Evolutionary conservation across 768 basidiomycete genomes (phyloP).

Genomic region (Trametes cinnabarina): DNA sequence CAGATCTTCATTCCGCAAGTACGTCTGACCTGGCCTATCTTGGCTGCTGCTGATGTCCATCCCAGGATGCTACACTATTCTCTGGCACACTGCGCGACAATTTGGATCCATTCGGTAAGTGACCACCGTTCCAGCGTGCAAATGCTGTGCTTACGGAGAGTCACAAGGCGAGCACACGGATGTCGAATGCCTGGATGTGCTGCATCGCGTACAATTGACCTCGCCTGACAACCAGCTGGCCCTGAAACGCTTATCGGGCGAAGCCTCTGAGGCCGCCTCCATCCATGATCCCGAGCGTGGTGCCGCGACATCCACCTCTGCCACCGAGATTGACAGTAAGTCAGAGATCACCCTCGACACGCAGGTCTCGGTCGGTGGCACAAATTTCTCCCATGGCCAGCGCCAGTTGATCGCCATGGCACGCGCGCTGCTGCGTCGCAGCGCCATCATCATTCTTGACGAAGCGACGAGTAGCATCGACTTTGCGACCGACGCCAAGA

Average conservation of each 20-base stretch:
- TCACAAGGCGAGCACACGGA: constrained; percentile 70
- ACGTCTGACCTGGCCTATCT: background rate
- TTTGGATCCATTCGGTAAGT: constrained; percentile 66
- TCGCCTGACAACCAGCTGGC: constrained; percentile 48
- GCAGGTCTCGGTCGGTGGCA: constrained; percentile 79
- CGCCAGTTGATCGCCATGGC: constrained; percentile 87
- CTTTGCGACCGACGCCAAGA: constrained; percentile 86
- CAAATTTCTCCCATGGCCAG: constrained; percentile 93
- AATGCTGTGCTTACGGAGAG: too few species aligned
- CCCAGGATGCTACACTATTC: constrained; percentile 67
- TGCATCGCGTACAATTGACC: constrained; percentile 82
- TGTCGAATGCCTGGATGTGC: constrained; percentile 73
- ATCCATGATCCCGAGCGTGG: constrained; percentile 42
- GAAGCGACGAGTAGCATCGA: constrained; percentile 88
- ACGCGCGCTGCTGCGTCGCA: constrained; percentile 71
- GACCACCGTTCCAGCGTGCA: too few species aligned
- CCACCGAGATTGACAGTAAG: constrained; percentile 57
- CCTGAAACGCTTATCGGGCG: constrained; percentile 51
- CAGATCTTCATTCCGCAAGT: constrained; percentile 76
- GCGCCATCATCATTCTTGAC: constrained; percentile 73
- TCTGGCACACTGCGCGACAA: constrained; percentile 78
- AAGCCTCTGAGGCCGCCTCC: constrained; percentile 47
- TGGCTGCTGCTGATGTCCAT: background rate
- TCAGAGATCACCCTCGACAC: constrained; percentile 66
- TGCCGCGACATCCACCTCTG: constrained; percentile 31